Conservation (phyloP, 2,329 filamentous ascomycete genomes). For the Botryotinia narcissicola region DNA sequence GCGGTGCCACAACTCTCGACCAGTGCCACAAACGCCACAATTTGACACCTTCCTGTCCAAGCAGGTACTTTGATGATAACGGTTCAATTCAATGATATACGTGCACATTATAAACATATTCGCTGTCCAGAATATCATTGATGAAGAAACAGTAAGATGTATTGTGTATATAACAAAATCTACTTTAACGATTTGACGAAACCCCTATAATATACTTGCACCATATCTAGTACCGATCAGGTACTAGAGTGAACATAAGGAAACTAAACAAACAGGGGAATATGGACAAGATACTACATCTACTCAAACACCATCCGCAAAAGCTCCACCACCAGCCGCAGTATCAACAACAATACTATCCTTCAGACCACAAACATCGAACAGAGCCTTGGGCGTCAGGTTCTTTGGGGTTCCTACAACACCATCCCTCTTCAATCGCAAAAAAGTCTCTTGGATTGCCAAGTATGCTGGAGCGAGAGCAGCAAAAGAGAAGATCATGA, state of each 20-base stretch:
- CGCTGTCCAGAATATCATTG: neutral
- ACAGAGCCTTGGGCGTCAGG: constrained; percentile 48
- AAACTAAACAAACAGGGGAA: neutral
- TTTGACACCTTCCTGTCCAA: neutral
- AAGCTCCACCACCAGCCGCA: constrained; percentile 26
- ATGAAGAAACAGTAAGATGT: neutral
- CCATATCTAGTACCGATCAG: neutral
- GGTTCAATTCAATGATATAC: neutral
- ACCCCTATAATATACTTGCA: neutral
- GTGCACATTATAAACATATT: neutral
- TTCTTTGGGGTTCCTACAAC: constrained; percentile 43
- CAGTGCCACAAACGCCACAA: constrained; percentile 1
- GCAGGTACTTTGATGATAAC: neutral
- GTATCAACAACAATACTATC: constrained; percentile 50
- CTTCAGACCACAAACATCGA: constrained; percentile 52
- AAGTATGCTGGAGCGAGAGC: constrained; percentile 48
- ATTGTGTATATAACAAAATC: neutral
- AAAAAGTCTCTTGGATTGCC: constrained; percentile 43
- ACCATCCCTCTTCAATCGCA: constrained; percentile 42
- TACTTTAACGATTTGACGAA: neutral
- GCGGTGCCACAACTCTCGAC: neutral
- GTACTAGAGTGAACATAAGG: neutral
- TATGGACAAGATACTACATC: neutral
- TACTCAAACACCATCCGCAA: constrained; percentile 25
- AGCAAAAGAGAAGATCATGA: constrained; percentile 57